phyloP scores from a whole-genome alignment of 1,284 basidiomycete genomes.

The Pseudozyma hubeiensis region DNA sequence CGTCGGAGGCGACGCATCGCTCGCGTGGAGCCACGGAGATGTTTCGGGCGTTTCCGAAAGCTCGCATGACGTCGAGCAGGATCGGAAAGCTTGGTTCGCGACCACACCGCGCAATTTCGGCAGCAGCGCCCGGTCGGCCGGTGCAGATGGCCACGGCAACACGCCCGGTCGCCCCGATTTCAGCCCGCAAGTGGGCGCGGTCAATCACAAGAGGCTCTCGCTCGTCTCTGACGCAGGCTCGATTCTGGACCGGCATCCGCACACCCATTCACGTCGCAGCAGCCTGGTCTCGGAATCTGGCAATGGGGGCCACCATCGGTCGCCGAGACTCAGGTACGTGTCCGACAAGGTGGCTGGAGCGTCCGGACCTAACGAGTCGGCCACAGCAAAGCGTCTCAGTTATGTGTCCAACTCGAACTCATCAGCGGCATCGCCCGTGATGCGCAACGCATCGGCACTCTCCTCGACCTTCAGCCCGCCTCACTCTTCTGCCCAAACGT shows the following conservation, averaged over 20 bases:
- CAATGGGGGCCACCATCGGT: slow-evolving; percentile 26
- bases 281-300: slow-evolving; percentile 41
- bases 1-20: slow-evolving; percentile 18
- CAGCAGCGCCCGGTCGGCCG: slow-evolving; percentile 30
- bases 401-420: slow-evolving; percentile 52
- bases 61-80: slow-evolving; percentile 26
- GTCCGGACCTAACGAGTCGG: slow-evolving; percentile 54
- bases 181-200: slow-evolving; percentile 22
- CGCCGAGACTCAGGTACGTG: slow-evolving; percentile 46
- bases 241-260: slow-evolving; percentile 26
- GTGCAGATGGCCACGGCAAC: slow-evolving; percentile 3
- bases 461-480: slow-evolving; percentile 35
- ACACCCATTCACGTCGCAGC: slow-evolving; percentile 38
- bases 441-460: slow-evolving; percentile 27
- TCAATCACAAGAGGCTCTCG: slow-evolving; percentile 41
- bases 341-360: slow-evolving; percentile 21
- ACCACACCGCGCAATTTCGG: slow-evolving; percentile 52
- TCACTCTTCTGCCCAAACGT: slow-evolving; percentile 29
- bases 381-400: slow-evolving; percentile 54
- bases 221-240: slow-evolving; percentile 49
- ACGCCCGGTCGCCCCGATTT: slow-evolving; percentile 6
- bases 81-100: slow-evolving; percentile 27
- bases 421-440: slow-evolving; percentile 28
- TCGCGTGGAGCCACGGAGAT: slow-evolving; percentile 29
- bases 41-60: slow-evolving; percentile 21